These are phyloP conservation scores for Myxozyma lipomycoides DNA, from an alignment of 805 yeast genomes.

Conservation along the genomic window DNA sequence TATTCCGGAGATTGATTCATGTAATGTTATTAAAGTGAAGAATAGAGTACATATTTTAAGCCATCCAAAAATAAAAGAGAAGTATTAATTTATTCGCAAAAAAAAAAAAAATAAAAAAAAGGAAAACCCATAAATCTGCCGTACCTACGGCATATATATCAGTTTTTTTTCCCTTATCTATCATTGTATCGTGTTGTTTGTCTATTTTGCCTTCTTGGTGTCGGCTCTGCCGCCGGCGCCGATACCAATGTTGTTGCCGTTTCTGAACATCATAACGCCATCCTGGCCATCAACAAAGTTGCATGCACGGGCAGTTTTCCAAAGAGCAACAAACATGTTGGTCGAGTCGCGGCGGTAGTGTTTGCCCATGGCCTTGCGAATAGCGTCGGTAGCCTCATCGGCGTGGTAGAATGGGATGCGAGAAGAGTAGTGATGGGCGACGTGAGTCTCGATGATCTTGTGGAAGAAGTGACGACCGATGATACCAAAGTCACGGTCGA, in stretches of 20 bases:
- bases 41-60: too few species aligned
- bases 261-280: constrained; percentile 72
- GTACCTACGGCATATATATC: background rate
- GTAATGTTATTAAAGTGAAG: too few species aligned
- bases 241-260: constrained; percentile 57
- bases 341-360: constrained; percentile 65
- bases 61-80: too few species aligned
- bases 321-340: constrained; percentile 68
- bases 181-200: background rate
- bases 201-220: constrained; percentile 14
- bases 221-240: constrained; percentile 6
- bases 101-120: too few species aligned
- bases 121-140: background rate
- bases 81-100: background rate
- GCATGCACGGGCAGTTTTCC: constrained; percentile 54
- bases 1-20: too few species aligned
- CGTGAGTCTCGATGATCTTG: constrained; percentile 88
- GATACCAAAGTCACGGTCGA: constrained; percentile 79
- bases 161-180: background rate
- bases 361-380: constrained; percentile 79
- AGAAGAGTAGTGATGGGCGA: constrained; percentile 76
- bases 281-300: constrained; percentile 67
- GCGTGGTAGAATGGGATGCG: constrained; percentile 83
- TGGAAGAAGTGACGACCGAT: constrained; percentile 76
- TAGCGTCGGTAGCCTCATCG: constrained; percentile 53